Conservation (phyloP, 2,329 filamentous ascomycete genomes). For the Rhinocladiella similis region DNA sequence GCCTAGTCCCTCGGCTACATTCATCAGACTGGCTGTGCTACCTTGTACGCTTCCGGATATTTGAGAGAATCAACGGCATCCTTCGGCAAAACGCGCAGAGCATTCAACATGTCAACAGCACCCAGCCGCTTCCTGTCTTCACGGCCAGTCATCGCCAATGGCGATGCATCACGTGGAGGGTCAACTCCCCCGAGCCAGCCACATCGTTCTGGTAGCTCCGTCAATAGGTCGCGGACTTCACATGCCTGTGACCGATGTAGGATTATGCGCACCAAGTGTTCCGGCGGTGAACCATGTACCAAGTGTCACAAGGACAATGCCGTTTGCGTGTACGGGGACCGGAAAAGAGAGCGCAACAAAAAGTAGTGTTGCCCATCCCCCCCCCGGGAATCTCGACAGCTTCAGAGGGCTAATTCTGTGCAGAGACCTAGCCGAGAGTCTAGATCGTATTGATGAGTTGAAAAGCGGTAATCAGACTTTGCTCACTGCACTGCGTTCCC, state of each 20-base stretch:
- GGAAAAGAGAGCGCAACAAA: constrained; percentile 27
- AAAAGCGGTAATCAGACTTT: constrained; percentile 17
- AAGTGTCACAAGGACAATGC: constrained; percentile 27
- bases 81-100: not conserved
- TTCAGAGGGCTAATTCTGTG: not conserved
- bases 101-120: not conserved
- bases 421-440: constrained; percentile 22
- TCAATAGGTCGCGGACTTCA: constrained; percentile 13
- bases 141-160: not conserved
- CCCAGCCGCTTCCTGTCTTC: not conserved
- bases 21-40: too few species aligned
- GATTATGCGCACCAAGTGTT: constrained; percentile 25
- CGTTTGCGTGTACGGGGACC: constrained; percentile 22
- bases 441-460: constrained; percentile 16
- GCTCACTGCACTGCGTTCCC: constrained; percentile 11
- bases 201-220: not conserved
- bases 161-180: not conserved
- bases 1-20: too few species aligned
- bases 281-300: constrained; percentile 21
- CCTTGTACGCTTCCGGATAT: too few species aligned
- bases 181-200: not conserved
- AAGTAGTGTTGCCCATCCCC: constrained; percentile 15
- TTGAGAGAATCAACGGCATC: too few species aligned
- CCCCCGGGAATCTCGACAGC: not conserved
- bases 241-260: constrained; percentile 28